These are phyloP conservation scores for Neopestalotiopsis clavispora DNA, from an alignment of 2,329 filamentous ascomycete species.

Conservation along the genomic window DNA sequence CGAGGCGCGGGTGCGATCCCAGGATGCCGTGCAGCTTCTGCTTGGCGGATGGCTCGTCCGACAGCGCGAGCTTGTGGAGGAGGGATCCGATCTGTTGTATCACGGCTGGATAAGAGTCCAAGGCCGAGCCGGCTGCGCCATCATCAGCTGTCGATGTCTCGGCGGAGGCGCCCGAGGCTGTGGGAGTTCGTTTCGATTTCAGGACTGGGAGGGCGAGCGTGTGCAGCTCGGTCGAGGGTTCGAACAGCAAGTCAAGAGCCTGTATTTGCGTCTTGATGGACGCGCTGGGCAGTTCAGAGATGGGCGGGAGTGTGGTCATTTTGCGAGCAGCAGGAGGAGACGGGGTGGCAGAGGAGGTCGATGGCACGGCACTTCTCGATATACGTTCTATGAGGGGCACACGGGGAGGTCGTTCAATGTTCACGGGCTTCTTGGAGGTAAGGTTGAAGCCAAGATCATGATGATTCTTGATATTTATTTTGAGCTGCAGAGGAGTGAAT, in stretches of 20 bases:
- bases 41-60: constrained; percentile 49
- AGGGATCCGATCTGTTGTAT: constrained; percentile 69
- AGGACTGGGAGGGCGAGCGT: constrained; percentile 72
- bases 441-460: constrained; percentile 20
- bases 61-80: constrained; percentile 64
- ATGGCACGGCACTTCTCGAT: constrained; percentile 2
- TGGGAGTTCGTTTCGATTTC: constrained; percentile 43
- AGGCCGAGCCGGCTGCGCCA: constrained; percentile 60
- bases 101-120: constrained; percentile 71
- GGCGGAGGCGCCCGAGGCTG: constrained; percentile 82
- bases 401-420: constrained; percentile 18
- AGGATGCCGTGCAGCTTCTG: constrained; percentile 73
- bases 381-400: constrained; percentile 18
- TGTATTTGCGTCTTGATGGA: constrained; percentile 57
- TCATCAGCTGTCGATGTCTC: constrained; percentile 77
- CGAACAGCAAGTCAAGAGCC: constrained; percentile 81
- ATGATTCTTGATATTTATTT: constrained; percentile 19
- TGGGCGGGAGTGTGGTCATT: constrained; percentile 56
- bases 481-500: constrained; percentile 21
- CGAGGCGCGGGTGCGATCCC: constrained; percentile 81
- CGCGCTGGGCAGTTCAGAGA: constrained; percentile 60
- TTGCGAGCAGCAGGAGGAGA: constrained; percentile 3
- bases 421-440: constrained; percentile 16
- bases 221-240: constrained; percentile 78
- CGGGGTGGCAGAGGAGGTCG: constrained; percentile 10